These are phyloP conservation scores for Aegilops tauschii DNA, from an alignment of 176 grass and related monocot genomes.

Conservation along the genomic window DNA sequence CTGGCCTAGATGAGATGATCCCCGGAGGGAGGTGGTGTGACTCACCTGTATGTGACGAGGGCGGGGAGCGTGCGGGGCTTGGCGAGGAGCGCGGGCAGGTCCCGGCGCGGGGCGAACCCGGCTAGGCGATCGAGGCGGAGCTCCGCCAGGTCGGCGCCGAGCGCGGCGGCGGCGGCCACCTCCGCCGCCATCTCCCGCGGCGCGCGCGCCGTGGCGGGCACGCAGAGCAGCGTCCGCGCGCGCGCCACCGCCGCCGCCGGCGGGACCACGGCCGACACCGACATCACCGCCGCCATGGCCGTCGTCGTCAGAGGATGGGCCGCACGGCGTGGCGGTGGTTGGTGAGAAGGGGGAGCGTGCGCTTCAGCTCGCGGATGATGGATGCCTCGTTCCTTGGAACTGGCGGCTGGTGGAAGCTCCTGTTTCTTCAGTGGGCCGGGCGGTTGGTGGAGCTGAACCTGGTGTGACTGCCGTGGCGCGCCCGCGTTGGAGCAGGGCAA, in stretches of 20 bases:
- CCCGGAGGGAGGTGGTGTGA: neutral
- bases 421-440: neutral
- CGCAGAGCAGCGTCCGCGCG: constrained; percentile 66
- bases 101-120: constrained; percentile 57
- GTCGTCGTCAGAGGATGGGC: neutral
- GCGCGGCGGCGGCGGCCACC: constrained; percentile 49
- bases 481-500: neutral
- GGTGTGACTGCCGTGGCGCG: neutral
- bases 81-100: constrained; percentile 65
- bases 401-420: neutral
- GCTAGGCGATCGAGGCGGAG: constrained; percentile 76
- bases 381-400: neutral
- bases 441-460: neutral
- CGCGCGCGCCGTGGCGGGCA: constrained; percentile 68
- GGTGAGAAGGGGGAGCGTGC: neutral
- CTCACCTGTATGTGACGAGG: constrained; percentile 93
- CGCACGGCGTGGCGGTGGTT: neutral
- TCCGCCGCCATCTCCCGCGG: constrained; percentile 64
- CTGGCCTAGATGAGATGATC: neutral
- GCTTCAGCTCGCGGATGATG: neutral
- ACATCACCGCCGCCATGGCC: constrained; percentile 31
- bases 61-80: constrained; percentile 64
- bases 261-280: constrained; percentile 32
- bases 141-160: constrained; percentile 86
- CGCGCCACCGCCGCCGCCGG: neutral